Conservation (phyloP, 768 basidiomycete genomes). For the Pleurotus cornucopiae region DNA sequence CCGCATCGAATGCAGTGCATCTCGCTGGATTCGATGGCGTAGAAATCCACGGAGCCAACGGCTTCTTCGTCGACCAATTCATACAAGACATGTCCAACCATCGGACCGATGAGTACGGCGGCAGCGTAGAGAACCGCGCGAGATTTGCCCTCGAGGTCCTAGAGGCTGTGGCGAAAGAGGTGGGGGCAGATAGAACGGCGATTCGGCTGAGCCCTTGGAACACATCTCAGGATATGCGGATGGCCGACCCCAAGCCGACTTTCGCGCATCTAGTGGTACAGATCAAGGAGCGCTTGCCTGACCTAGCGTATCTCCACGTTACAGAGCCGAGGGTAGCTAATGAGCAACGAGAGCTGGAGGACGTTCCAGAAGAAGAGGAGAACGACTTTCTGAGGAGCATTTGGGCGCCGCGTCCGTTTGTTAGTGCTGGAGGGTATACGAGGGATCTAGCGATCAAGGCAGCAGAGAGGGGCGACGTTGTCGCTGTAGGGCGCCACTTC, state of each 20-base stretch:
- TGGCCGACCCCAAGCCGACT: constrained; percentile 50
- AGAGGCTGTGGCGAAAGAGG: constrained; percentile 41
- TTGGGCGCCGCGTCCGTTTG: constrained; percentile 37
- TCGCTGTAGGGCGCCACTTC: constrained; percentile 26
- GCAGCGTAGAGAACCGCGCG: constrained; percentile 54
- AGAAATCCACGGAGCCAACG: constrained; percentile 43
- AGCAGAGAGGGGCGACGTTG: constrained; percentile 29
- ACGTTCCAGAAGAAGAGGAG: constrained; percentile 3
- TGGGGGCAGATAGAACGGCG: constrained; percentile 51
- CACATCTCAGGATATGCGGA: constrained; percentile 38
- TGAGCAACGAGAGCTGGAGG: constrained; percentile 9
- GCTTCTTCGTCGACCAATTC: constrained; percentile 59
- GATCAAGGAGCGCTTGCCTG: constrained; percentile 33
- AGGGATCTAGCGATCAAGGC: constrained; percentile 31
- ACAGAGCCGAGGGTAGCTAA: constrained; percentile 32
- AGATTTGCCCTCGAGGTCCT: constrained; percentile 55
- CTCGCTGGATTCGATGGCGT: constrained; percentile 67
- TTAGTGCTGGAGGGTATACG: constrained; percentile 42
- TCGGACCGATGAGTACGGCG: constrained; percentile 66
- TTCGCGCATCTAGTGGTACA: constrained; percentile 45
- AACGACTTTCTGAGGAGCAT: constrained; percentile 43
- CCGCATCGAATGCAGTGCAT: constrained; percentile 51
- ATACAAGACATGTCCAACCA: constrained; percentile 51
- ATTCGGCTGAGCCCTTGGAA: constrained; percentile 60
- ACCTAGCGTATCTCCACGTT: constrained; percentile 50